Percentiles rank a stretch among this genome's conserved stretches.
These are phyloP conservation scores for Prasinococcaceae sp. DNA, from an alignment of 139 green algal species.

Conservation along the genomic window DNA sequence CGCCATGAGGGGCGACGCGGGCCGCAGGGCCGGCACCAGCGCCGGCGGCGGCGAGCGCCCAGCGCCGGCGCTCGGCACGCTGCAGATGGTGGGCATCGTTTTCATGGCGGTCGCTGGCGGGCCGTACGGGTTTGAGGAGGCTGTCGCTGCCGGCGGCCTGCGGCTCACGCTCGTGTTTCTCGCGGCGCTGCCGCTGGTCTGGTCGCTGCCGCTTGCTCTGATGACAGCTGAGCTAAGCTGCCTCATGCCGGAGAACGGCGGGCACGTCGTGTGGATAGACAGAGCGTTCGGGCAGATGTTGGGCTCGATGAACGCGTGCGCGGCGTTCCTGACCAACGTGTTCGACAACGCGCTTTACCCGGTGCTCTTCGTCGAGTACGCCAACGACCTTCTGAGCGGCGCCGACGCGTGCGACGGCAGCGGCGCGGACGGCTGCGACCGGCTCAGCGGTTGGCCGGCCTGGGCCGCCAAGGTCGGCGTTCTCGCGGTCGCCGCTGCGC, in stretches of 20 bases:
- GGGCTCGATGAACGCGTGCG: conserved; percentile 19
- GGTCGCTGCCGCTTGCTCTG: conserved; percentile 27
- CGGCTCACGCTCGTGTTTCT: conserved; percentile 6
- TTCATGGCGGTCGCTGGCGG: conserved; percentile 22
- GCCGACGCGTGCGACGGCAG: background rate
- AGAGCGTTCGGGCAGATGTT: conserved; percentile 28
- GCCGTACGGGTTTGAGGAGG: conserved; percentile 31
- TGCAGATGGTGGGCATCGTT: conserved; percentile 16
- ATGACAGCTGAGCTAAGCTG: conserved; percentile 30
- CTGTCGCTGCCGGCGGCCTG: conserved; percentile 16
- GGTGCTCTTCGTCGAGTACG: conserved; percentile 17
- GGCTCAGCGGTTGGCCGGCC: too few species aligned
- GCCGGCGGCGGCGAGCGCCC: too few species aligned
- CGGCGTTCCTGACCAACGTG: conserved; percentile 4
- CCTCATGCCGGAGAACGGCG: conserved; percentile 22
- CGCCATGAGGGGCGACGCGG: too few species aligned
- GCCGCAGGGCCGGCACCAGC: too few species aligned
- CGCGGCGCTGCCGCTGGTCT: conserved; percentile 20
- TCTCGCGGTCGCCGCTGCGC: background rate
- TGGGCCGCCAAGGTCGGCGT: too few species aligned
- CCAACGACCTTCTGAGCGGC: background rate
- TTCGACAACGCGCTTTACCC: conserved; percentile 20
- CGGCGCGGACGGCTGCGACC: too few species aligned
- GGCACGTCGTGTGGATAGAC: conserved; percentile 29
- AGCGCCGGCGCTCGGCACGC: background rate